Evolutionary conservation across 495 filamentous ascomycete species (phyloP), one percentile per base, ranked within the genome.

Genomic region (Podospora fimiseda): DNA sequence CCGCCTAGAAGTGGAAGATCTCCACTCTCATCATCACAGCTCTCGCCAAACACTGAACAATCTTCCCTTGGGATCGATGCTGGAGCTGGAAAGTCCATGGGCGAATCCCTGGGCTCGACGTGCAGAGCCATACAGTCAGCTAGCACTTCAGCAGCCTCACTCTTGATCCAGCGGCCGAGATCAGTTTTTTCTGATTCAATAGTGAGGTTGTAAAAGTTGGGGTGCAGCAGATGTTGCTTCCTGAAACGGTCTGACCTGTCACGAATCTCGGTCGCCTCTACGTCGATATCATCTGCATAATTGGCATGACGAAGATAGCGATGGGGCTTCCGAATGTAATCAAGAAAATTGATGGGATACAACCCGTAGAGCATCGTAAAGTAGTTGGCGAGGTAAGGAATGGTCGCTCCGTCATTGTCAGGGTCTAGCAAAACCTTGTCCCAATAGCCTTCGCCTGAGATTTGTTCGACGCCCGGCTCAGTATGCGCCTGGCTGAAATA

Each of bases 331-430:
- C 85, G 75, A 42, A 90, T 84, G 67, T 87, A 90, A 57, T 80
- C 80, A 73, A 84, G 78, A 62, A 90, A 84, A 61, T 88, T 88
- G 53, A 88, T 78, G n/a, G 86, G 86, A 55, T 89, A 90, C 8
- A 90, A 70, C 11, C 86, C 86, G 53, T 90, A 90, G 2, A 90
- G 70, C 40, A 87, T 81, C 8, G 89, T 81, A 76, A 96, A 82
- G 76, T 95, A 79, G 60, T 89, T 65, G 59, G 83, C 59, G 60
- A 96, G 63, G 64, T 93, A 70, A 59, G 88, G 87, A 38, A 86
- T 71, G 53, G 84, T 67, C 59, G 78, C 63, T 60, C 80, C 79
- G 38, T 81, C 77, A 33, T 71, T 70, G 47, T 83, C 79, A 13
- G 81, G 70, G 3, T 80, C 74, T 37, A 78, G 73, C 3, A 78